Evolutionary conservation across 1,284 basidiomycete species (phyloP).

Genomic region (Marasmius oreades): DNA sequence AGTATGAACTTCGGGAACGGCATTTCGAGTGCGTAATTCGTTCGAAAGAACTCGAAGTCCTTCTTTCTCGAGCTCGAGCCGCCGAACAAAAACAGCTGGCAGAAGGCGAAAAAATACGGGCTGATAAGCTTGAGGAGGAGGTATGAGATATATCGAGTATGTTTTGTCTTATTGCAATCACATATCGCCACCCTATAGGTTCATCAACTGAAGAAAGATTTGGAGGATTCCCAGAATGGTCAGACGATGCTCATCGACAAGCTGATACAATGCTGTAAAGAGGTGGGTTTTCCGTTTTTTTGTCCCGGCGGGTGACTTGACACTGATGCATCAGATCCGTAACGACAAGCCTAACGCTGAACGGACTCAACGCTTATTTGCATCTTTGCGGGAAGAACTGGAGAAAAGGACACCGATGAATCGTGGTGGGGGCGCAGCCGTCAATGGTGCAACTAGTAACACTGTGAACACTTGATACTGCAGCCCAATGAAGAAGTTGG

Average conservation of each 20-base stretch:
- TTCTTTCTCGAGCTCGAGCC: slow-evolving; percentile 76
- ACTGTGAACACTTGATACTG: slow-evolving; percentile 33
- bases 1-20: slow-evolving; percentile 81
- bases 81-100: slow-evolving; percentile 79
- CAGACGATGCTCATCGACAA: slow-evolving; percentile 78
- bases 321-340: slow-evolving; percentile 26
- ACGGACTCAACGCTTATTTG: slow-evolving; percentile 72
- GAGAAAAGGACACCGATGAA: slow-evolving; percentile 56
- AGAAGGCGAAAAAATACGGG: slow-evolving; percentile 63
- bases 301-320: slow-evolving; percentile 16
- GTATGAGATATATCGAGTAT: slow-evolving; percentile 32
- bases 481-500: slow-evolving; percentile 6
- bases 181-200: slow-evolving; percentile 36
- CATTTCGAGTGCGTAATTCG: slow-evolving; percentile 87
- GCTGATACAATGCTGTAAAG: slow-evolving; percentile 77
- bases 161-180: slow-evolving; percentile 13
- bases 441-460: slow-evolving; percentile 33
- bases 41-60: slow-evolving; percentile 82
- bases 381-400: slow-evolving; percentile 74
- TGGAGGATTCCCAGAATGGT: slow-evolving; percentile 69
- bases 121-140: slow-evolving; percentile 70
- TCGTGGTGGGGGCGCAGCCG: slow-evolving; percentile 10
- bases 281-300: slow-evolving; percentile 45
- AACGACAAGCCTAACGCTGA: slow-evolving; percentile 69
- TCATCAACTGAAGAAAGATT: slow-evolving; percentile 62